These are phyloP conservation scores for Myxozyma mucilagina DNA, from an alignment of 805 yeast genomes.

Conservation along the genomic window DNA sequence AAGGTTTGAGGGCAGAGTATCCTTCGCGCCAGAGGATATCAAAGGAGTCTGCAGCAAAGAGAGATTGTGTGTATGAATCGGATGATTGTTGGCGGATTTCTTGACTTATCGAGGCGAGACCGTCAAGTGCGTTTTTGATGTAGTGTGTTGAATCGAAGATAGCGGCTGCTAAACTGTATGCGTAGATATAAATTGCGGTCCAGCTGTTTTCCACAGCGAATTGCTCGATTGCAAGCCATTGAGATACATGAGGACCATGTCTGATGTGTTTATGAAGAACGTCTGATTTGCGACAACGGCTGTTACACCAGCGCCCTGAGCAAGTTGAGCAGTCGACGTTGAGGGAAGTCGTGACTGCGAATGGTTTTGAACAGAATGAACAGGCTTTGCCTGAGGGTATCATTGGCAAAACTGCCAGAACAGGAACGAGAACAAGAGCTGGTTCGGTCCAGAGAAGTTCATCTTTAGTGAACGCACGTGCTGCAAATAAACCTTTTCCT, in stretches of 20 bases:
- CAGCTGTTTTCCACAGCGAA: constrained; percentile 66
- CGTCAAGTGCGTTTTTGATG: constrained; percentile 49
- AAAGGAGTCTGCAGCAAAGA: constrained; percentile 56
- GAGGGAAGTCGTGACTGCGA: constrained; percentile 44
- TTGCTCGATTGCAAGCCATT: constrained; percentile 58
- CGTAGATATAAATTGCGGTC: constrained; percentile 67
- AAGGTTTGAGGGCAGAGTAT: constrained; percentile 49
- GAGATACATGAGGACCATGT: constrained; percentile 51
- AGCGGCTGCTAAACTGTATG: constrained; percentile 53
- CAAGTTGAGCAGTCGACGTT: constrained; percentile 64
- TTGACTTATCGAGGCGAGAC: constrained; percentile 72
- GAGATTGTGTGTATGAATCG: constrained; percentile 49
- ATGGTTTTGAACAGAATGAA: constrained; percentile 64
- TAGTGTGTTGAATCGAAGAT: constrained; percentile 46
- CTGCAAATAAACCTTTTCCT: constrained; percentile 52
- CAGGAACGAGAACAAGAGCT: constrained; percentile 56
- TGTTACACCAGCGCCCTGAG: constrained; percentile 69
- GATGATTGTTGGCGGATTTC: constrained; percentile 60
- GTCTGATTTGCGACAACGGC: constrained; percentile 57
- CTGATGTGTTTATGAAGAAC: constrained; percentile 56
- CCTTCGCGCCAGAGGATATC: constrained; percentile 63
- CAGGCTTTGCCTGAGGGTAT: constrained; percentile 67
- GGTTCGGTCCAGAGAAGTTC: constrained; percentile 62
- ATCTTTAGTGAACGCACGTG: constrained; percentile 57
- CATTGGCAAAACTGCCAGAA: constrained; percentile 47